Evolutionary conservation across 768 basidiomycete genomes (phyloP).

Genomic region (Leccinellum luteum): DNA sequence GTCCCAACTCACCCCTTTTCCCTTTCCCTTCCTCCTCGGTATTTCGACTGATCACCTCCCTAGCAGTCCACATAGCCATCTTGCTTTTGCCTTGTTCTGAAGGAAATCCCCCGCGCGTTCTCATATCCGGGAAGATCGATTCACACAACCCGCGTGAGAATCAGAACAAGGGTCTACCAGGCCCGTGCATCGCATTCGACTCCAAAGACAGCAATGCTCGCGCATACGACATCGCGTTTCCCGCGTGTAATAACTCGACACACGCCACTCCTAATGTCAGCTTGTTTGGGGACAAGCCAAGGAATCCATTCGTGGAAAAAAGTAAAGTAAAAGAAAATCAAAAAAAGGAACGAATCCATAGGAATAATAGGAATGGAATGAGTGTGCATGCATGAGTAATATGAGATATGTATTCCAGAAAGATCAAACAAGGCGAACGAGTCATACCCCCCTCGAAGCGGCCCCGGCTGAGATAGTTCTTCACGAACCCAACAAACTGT

Average conservation of each 20-base stretch:
- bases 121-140: slow-evolving; percentile 16
- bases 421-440: slow-evolving; percentile 10
- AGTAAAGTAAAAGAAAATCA: slow-evolving; percentile 1
- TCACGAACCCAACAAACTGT: slow-evolving; percentile 56
- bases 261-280: slow-evolving; percentile 3
- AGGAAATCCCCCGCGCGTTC: background rate
- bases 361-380: slow-evolving; percentile 14
- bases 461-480: background rate
- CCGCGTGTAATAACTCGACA: background rate
- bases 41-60: background rate
- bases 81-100: background rate
- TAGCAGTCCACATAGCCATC: background rate
- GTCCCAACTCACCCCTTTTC: background rate
- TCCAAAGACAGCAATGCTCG: background rate
- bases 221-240: background rate
- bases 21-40: background rate
- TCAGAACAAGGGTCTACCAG: background rate
- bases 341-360: slow-evolving; percentile 8
- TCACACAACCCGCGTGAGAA: slow-evolving; percentile 15
- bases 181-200: slow-evolving; percentile 2
- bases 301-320: slow-evolving; percentile 16
- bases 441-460: background rate
- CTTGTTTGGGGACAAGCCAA: slow-evolving; percentile 8
- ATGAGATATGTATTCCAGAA: slow-evolving; percentile 23
- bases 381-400: slow-evolving; percentile 25